phyloP scores from a whole-genome alignment of 2,329 filamentous ascomycete genomes.

The Stagonosporopsis cucurbitacearum region DNA sequence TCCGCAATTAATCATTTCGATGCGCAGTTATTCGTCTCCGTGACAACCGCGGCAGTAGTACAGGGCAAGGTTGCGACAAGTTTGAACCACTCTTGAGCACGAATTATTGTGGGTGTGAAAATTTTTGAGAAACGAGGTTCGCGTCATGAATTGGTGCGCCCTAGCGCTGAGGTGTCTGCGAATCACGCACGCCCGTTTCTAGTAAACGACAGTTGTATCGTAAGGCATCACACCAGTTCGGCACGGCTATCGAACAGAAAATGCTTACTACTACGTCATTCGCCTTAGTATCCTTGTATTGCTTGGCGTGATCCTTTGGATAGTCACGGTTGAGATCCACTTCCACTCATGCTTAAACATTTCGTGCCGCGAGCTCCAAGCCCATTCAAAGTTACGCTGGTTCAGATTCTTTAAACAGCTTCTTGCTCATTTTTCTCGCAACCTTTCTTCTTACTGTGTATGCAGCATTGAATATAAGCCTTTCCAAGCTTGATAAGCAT shows the following conservation, averaged over 20 bases:
- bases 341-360: conserved; percentile 4
- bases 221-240: conserved; percentile 7
- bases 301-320: conserved; percentile 5
- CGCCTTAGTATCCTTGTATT: conserved; percentile 13
- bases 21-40: neutral
- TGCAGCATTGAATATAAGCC: conserved; percentile 32
- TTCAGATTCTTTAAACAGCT: neutral
- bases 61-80: conserved; percentile 5
- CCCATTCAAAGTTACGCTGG: neutral
- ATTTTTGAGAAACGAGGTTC: conserved; percentile 3
- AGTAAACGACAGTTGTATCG: conserved; percentile 10
- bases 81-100: neutral
- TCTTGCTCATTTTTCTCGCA: neutral
- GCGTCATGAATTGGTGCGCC: neutral
- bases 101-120: conserved; percentile 7
- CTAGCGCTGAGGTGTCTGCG: conserved; percentile 6
- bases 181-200: conserved; percentile 20
- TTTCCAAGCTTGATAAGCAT: conserved; percentile 34
- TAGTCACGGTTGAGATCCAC: conserved; percentile 5
- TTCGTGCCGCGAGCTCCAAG: neutral
- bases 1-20: neutral
- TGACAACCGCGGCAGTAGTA: conserved; percentile 1
- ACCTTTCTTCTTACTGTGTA: conserved; percentile 13
- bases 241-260: conserved; percentile 10
- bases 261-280: conserved; percentile 21